Evolutionary conservation across 2,329 filamentous ascomycete genomes (phyloP).

Genomic region (Trichoderma arundinaceum): DNA sequence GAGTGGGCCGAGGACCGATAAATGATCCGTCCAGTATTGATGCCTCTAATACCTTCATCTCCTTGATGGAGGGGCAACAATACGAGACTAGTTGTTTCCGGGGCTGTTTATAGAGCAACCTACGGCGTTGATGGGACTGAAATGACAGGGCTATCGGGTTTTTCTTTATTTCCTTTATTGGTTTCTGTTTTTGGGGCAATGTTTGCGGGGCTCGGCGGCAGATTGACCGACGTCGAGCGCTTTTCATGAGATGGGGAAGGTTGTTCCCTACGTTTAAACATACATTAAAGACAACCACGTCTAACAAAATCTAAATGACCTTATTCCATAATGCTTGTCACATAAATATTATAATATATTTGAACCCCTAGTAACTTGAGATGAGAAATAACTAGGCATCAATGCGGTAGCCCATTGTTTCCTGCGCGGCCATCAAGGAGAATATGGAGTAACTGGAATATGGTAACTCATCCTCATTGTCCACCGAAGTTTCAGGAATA

Average conservation of each 20-base stretch:
- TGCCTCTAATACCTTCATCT: slow-evolving; percentile 3
- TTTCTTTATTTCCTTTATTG: not conserved
- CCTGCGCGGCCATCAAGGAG: too few relatives aligned
- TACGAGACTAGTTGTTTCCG: slow-evolving; percentile 7
- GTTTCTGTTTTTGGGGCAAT: slow-evolving; percentile 19
- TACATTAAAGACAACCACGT: not conserved
- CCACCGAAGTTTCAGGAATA: too few relatives aligned
- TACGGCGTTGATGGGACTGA: slow-evolving; percentile 36
- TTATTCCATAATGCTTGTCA: not conserved
- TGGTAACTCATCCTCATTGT: too few relatives aligned
- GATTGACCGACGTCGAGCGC: slow-evolving; percentile 12
- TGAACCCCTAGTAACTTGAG: not conserved
- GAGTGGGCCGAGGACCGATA: slow-evolving; percentile 88
- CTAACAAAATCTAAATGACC: not conserved
- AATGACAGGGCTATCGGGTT: slow-evolving; percentile 32
- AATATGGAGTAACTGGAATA: too few relatives aligned
- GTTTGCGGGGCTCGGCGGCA: slow-evolving; percentile 20
- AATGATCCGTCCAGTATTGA: slow-evolving; percentile 35
- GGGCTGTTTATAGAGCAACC: slow-evolving; percentile 30
- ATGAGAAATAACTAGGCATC: not conserved
- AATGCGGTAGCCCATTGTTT: not conserved
- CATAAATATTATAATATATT: not conserved
- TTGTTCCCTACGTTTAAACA: not conserved
- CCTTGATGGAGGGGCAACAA: slow-evolving; percentile 6
- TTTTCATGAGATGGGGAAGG: slow-evolving; percentile 14